phyloP scores from a whole-genome alignment of 106 monocot genomes.

The Allium cepa region DNA sequence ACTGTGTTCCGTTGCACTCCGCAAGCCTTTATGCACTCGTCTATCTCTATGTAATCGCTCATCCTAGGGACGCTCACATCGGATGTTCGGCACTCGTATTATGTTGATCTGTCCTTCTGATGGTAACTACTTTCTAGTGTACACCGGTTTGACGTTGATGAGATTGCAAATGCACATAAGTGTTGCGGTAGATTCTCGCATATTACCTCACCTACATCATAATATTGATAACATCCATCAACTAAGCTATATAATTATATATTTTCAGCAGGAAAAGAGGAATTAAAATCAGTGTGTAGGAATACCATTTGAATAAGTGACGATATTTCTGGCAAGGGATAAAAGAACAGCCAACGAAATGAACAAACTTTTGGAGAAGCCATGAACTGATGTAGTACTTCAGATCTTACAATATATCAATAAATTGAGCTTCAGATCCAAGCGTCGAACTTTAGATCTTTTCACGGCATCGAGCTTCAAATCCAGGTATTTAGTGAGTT shows the following conservation, averaged over 20 bases:
- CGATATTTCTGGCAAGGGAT: constrained; percentile 23
- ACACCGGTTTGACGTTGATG: constrained; percentile 57
- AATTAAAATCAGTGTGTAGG: too few relatives aligned
- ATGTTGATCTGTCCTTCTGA: background rate
- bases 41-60: constrained; percentile 61
- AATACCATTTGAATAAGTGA: constrained; percentile 19
- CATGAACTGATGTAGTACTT: background rate
- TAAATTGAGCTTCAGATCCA: too few relatives aligned
- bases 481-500: too few relatives aligned
- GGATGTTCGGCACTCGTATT: constrained; percentile 63
- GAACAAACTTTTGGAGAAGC: background rate
- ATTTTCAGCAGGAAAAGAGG: background rate
- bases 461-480: too few relatives aligned
- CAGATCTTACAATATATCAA: too few relatives aligned
- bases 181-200: constrained; percentile 71
- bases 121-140: constrained; percentile 51
- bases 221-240: too few relatives aligned
- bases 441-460: too few relatives aligned
- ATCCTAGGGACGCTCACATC: constrained; percentile 46
- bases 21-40: constrained; percentile 57
- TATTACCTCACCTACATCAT: constrained; percentile 19
- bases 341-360: constrained; percentile 25
- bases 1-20: too few relatives aligned
- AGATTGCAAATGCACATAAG: constrained; percentile 70
- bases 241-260: background rate